Base-by-base conservation (phyloP, 148 eudicot genomes). In the Rhododendron mucronatum region DNA sequence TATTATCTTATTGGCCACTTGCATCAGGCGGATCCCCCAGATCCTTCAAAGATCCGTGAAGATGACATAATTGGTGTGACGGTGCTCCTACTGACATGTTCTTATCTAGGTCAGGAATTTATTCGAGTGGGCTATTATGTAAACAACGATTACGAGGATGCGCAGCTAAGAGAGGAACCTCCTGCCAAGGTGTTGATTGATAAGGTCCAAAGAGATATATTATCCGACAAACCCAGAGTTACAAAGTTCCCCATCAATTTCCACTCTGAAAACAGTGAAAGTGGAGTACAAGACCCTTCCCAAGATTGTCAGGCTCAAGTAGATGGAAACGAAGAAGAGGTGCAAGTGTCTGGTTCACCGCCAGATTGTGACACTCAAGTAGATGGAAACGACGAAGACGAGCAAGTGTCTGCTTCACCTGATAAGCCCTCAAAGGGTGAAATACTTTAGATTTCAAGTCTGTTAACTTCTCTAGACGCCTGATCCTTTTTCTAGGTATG, bases 1-100 rank as follows among this genome's bases (percentile, higher is more conserved):
- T 71, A 71, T 50, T 45, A 61, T 57, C 44, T 77, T 28, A 45
- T 48, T 86, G 81, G 47, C 12, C 82, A 37, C 41, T 73, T 48
- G 2, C 86, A 53, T 45, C 92, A 96, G 99, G 98, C 98, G 78
- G 97, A 96, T 75, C 97, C 95, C 67, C 99, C 98, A 84, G 97
- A 96, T 75, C 97, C 98, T 53, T 90, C 97, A 78, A 95, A 94
- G 88, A 96, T 96, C 39, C 94, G 96, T 41, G 98, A 95, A 86
- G 96, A 93, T 85, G 99, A 96, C 87, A 94, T 95, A 50, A 92
- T 96, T 85, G 98, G 98, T 35, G 98, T 96, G 21, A 96, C 96
- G 1, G 99, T 95, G 83, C 92, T 96, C 73, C 88, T 95, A 44
- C 69, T 96, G 86, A 95, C 98, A 2, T 96, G 99, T 91, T 95